phyloP scores from a whole-genome alignment of 768 basidiomycete genomes.

The Lactarius trivialis region DNA sequence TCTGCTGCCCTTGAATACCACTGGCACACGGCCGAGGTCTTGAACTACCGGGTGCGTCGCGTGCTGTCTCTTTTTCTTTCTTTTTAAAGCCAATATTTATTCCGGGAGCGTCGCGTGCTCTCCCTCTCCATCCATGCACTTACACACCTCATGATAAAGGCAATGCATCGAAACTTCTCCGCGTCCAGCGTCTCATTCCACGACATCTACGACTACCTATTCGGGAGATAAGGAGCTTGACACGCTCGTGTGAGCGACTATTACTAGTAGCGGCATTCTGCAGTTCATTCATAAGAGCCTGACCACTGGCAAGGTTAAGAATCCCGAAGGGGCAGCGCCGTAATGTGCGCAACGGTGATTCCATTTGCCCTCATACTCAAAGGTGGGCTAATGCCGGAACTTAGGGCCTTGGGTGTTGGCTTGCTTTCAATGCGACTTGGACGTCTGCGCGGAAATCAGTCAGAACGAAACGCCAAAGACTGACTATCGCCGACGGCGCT shows the following conservation, averaged over 20 bases:
- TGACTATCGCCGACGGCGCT: background rate
- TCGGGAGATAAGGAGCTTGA: background rate
- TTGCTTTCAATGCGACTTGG: background rate
- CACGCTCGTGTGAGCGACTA: slow-evolving; percentile 69
- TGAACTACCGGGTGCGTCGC: background rate
- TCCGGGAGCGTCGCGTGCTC: no score
- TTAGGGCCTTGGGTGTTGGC: background rate
- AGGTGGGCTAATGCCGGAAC: background rate
- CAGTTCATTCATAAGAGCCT: slow-evolving; percentile 87
- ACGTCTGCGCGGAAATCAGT: background rate
- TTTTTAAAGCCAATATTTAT: no score
- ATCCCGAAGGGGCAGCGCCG: slow-evolving; percentile 5
- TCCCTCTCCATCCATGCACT: background rate
- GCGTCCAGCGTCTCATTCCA: background rate
- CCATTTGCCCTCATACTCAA: background rate
- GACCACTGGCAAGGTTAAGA: slow-evolving; percentile 39
- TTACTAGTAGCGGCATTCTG: slow-evolving; percentile 82
- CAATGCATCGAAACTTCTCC: background rate
- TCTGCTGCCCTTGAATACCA: background rate
- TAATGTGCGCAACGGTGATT: background rate
- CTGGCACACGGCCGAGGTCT: background rate
- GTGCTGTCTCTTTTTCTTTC: no score
- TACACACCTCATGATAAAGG: background rate
- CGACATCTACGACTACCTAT: background rate
- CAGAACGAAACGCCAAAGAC: background rate